Evolutionary conservation across 2,329 filamentous ascomycete species (phyloP), one percentile per base, ranked within the genome.

Genomic region (Elsinoe perseae): DNA sequence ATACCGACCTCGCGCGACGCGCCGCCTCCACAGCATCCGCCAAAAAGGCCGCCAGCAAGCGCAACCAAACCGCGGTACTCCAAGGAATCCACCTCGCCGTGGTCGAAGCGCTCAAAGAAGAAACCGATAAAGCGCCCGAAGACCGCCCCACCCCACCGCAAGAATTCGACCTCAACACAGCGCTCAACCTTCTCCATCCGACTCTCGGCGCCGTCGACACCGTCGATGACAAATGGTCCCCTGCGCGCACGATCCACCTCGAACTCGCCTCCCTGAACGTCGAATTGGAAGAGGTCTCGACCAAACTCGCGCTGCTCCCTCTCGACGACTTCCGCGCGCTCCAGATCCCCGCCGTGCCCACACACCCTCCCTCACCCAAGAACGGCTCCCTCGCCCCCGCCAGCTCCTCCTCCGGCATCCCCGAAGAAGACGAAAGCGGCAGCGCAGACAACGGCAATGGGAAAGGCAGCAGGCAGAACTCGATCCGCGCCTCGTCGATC

Each of bases 311-410:
- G 25, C 72, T 95, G 12, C 75, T 95, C 7, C 89, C 95, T 65
- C 76, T 89, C 2, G 89, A 95, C 64, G 89, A 93, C 60, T 86
- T 93, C 28, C 78, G 82, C 57, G 82, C 80, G 48, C 77, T 96
- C 40, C 78, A 80, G 18, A 72, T 92, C 16, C 91, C 91, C 1
- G 80, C 88, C 2, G 75, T 84, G 20, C 70, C 78, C 0, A 67
- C 91, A 9, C 79, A 85, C 18, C 73, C 78, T 16, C 82, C 92
- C 38, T 64, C 42, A 2, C 46, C 54, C 9, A 56, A 40, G 43
- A 43, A 30, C 20, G 77, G 77, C 8, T 48, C 23, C 34, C 16
- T 57, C 50, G 16, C 72, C 66, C 58, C 69, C 70, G 30, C 75
- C 72, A 62, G 74, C 72, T 48, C 72, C 69, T 68, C 63, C 57